phyloP scores from a whole-genome alignment of 352 stramenopile species.

The Globisporangium abappressorium region DNA sequence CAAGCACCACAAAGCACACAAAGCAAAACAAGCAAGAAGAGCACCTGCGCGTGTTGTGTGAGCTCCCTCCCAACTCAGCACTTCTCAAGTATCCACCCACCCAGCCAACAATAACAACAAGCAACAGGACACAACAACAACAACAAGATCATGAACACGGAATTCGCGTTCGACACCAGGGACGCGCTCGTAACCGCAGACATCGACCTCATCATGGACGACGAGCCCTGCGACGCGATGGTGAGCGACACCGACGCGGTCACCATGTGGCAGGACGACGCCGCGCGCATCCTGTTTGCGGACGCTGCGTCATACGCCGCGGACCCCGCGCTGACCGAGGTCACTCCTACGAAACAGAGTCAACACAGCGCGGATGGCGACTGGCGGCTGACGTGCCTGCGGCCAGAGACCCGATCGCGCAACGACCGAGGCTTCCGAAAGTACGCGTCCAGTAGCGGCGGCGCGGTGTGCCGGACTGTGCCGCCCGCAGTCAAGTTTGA shows the following conservation, averaged over 20 bases:
- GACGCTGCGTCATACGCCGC: background rate
- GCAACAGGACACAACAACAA: background rate
- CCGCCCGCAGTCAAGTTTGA: constrained; percentile 27
- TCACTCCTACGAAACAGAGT: background rate
- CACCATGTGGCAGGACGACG: constrained; percentile 13
- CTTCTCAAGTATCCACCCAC: constrained; percentile 7
- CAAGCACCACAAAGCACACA: background rate
- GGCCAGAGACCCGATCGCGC: background rate
- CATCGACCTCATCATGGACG: constrained; percentile 21
- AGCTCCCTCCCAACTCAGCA: background rate
- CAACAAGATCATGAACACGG: constrained; percentile 4
- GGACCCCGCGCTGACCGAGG: background rate
- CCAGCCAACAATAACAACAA: background rate
- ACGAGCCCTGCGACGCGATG: constrained; percentile 1
- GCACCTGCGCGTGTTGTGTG: constrained; percentile 5
- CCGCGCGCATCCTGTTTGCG: constrained; percentile 14
- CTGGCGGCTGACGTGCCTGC: background rate
- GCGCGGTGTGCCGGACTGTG: background rate
- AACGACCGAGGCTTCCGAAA: background rate
- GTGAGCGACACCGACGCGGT: background rate
- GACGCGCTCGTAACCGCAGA: constrained; percentile 13
- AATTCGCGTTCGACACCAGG: constrained; percentile 10
- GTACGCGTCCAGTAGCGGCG: background rate
- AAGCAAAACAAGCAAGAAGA: background rate
- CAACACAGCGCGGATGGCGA: constrained; percentile 1